Percentiles rank a stretch among this genome's conserved stretches.
phyloP scores from a whole-genome alignment of 441 rosid species.

The Brassica balearica region DNA sequence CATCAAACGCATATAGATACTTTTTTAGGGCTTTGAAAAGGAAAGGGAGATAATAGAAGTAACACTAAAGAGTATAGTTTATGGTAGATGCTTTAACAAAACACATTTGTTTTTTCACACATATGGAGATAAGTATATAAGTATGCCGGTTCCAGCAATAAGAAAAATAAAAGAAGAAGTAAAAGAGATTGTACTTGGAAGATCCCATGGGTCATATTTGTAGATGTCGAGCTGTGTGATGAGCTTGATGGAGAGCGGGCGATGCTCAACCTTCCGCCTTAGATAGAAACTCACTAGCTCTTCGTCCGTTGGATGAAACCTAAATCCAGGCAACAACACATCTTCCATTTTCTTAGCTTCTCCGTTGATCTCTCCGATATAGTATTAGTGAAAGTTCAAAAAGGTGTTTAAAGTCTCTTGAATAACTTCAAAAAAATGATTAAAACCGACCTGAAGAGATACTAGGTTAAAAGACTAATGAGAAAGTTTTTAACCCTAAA shows the following conservation, averaged over 20 bases:
- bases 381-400: background rate
- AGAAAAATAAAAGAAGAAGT: background rate
- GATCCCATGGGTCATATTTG: slow-evolving; percentile 83
- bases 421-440: slow-evolving; percentile 5
- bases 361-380: slow-evolving; percentile 2
- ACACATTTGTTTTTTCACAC: background rate
- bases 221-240: slow-evolving; percentile 80
- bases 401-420: background rate
- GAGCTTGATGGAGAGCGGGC: slow-evolving; percentile 66
- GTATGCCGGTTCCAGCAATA: too few relatives aligned
- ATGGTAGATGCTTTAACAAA: background rate
- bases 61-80: background rate
- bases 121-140: background rate
- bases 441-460: background rate
- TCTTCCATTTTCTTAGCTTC: slow-evolving; percentile 48
- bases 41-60: background rate
- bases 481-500: slow-evolving; percentile 23
- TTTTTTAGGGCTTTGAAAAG: background rate
- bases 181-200: slow-evolving; percentile 61
- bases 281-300: slow-evolving; percentile 85
- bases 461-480: background rate
- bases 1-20: background rate
- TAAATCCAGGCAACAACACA: slow-evolving; percentile 69
- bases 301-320: slow-evolving; percentile 86
- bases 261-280: slow-evolving; percentile 61